phyloP scores from a whole-genome alignment of 495 filamentous ascomycete genomes.

The Hyaloscypha variabilis region DNA sequence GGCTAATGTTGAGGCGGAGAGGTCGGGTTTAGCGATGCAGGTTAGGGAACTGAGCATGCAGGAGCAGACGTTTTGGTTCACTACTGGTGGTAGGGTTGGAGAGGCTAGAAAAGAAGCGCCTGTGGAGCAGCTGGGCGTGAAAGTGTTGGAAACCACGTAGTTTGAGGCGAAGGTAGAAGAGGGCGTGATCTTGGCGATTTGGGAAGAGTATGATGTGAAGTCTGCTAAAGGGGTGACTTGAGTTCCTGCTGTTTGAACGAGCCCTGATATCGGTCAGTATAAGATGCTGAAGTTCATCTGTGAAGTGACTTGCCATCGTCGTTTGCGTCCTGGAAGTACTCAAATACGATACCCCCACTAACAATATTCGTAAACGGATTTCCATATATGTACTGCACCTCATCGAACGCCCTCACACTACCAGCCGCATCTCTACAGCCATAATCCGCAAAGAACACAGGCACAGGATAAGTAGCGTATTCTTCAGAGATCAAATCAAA shows the following conservation, averaged over 20 bases:
- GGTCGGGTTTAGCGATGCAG: not conserved
- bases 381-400: slow-evolving; percentile 80
- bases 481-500: slow-evolving; percentile 50
- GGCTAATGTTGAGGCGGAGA: not conserved
- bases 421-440: slow-evolving; percentile 75
- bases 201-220: not conserved
- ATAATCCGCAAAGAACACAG: slow-evolving; percentile 95
- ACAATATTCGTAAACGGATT: slow-evolving; percentile 76
- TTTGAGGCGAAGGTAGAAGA: not conserved
- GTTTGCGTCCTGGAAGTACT: slow-evolving; percentile 90
- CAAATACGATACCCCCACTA: slow-evolving; percentile 93
- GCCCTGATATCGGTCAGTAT: not conserved
- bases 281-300: not conserved
- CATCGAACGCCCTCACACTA: slow-evolving; percentile 73
- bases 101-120: not conserved
- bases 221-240: not conserved
- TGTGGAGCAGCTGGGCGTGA: not conserved
- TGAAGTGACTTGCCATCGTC: not conserved
- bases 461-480: slow-evolving; percentile 82
- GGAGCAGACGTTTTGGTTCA: not conserved
- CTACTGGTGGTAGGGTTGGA: not conserved
- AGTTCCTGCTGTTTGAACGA: not conserved
- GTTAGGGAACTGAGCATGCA: not conserved
- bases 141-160: not conserved
- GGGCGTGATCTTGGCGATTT: not conserved